Evolutionary conservation across 1,284 basidiomycete genomes (phyloP).

Genomic region (Ustilago shanxiensis): DNA sequence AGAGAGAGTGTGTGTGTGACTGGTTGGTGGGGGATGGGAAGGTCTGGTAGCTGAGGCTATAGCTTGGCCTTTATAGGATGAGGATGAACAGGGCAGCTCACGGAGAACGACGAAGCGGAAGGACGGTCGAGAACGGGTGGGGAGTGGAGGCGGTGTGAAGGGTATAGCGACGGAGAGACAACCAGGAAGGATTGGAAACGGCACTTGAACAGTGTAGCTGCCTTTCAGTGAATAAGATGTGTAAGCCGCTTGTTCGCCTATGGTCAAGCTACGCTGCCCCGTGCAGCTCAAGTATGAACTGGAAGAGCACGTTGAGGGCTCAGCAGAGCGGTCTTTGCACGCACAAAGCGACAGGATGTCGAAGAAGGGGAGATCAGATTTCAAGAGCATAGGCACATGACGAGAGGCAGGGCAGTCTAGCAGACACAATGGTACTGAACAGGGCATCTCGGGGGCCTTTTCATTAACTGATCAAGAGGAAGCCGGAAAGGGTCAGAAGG

Average conservation of each 20-base stretch:
- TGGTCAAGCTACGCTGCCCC: conserved; percentile 6
- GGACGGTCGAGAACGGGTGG: conserved; percentile 14
- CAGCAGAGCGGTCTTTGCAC: background rate
- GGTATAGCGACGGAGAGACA: conserved; percentile 6
- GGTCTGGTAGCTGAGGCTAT: background rate
- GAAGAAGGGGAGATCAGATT: background rate
- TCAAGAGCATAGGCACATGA: conserved; percentile 1
- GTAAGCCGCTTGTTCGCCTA: conserved; percentile 39
- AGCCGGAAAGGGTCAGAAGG: background rate
- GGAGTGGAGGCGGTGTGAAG: conserved; percentile 24
- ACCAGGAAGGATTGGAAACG: background rate
- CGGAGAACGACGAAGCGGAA: background rate
- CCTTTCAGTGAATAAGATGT: conserved; percentile 20
- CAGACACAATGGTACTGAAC: background rate
- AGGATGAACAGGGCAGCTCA: background rate
- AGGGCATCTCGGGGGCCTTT: background rate
- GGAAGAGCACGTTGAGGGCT: conserved; percentile 26
- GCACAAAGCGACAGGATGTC: conserved; percentile 3
- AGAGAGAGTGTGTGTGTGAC: conserved; percentile 16
- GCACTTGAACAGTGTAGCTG: conserved; percentile 22
- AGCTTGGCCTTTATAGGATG: conserved; percentile 23
- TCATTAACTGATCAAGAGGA: background rate
- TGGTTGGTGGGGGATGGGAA: conserved; percentile 17
- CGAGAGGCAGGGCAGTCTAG: conserved; percentile 3
- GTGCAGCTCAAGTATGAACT: conserved; percentile 6